Conservation (phyloP, 2,329 filamentous ascomycete genomes). For the Phaeoacremonium minimum region DNA sequence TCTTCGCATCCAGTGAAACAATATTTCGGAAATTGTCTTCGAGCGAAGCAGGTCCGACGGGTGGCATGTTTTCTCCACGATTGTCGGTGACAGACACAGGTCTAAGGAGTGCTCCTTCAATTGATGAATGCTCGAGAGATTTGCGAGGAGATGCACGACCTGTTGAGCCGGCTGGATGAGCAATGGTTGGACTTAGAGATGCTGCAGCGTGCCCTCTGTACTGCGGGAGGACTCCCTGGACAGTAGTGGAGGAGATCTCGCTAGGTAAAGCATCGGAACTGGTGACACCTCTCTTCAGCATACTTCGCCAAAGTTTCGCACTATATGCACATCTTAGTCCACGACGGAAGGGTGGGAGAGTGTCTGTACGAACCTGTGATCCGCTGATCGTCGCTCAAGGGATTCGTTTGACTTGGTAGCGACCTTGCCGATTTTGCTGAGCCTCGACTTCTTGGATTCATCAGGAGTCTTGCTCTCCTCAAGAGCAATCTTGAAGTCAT, state of each 20-base stretch:
- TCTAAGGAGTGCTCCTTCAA: constrained; percentile 11
- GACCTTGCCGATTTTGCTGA: constrained; percentile 5
- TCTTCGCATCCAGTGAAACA: constrained; percentile 10
- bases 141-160: constrained; percentile 9
- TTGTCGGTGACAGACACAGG: constrained; percentile 22
- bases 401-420: constrained; percentile 9
- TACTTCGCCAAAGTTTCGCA: constrained; percentile 42
- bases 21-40: constrained; percentile 20
- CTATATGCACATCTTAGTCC: constrained; percentile 19
- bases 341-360: too few species aligned
- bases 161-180: constrained; percentile 3
- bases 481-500: constrained; percentile 10
- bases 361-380: constrained; percentile 8
- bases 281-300: constrained; percentile 48
- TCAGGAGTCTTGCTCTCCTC: constrained; percentile 4
- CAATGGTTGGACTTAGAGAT: constrained; percentile 19
- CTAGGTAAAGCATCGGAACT: constrained; percentile 31
- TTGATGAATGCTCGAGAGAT: constrained; percentile 10
- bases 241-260: constrained; percentile 48
- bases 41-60: constrained; percentile 21
- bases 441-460: constrained; percentile 2
- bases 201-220: constrained; percentile 49
- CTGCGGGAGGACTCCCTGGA: constrained; percentile 49
- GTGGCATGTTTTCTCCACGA: constrained; percentile 41
- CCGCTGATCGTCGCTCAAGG: constrained; percentile 8